phyloP scores from a whole-genome alignment of 2,329 filamentous ascomycete species.

The Clarireedia paspali region DNA sequence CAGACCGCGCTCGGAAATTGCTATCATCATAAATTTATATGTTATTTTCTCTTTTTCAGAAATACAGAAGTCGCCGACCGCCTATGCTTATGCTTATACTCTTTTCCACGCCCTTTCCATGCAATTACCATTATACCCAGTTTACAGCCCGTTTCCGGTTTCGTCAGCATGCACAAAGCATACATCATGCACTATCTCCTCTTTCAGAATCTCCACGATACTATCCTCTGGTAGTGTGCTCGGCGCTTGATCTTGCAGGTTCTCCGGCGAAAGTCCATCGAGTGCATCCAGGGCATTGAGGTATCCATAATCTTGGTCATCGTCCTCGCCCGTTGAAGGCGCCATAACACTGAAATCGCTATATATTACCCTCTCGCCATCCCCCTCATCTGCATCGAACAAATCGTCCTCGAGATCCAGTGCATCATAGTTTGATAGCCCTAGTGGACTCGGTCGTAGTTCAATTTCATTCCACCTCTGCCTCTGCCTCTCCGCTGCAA shows the following conservation, averaged over 20 bases:
- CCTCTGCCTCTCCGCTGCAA: conserved; percentile 19
- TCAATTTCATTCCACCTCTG: conserved; percentile 21
- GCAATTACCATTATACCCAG: neutral
- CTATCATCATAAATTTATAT: conserved; percentile 2
- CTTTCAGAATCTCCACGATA: conserved; percentile 26
- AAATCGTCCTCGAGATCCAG: conserved; percentile 28
- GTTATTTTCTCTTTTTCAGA: neutral
- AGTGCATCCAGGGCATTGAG: conserved; percentile 29
- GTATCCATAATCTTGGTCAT: conserved; percentile 25
- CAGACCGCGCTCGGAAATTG: conserved; percentile 63
- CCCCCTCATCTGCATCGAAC: conserved; percentile 13
- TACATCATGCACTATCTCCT: conserved; percentile 21
- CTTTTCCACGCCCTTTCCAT: neutral
- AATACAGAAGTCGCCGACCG: neutral
- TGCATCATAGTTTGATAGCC: conserved; percentile 29
- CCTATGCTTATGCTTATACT: neutral
- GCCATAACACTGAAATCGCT: conserved; percentile 30
- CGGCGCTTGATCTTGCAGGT: conserved; percentile 23
- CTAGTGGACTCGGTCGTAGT: conserved; percentile 28
- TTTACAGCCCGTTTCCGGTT: neutral
- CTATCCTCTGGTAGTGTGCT: conserved; percentile 22
- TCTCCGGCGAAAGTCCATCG: conserved; percentile 25
- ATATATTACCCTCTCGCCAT: conserved; percentile 21
- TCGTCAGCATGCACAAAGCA: conserved; percentile 15
- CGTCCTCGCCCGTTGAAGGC: conserved; percentile 17